Evolutionary conservation across 805 yeast species (phyloP), one percentile per base, ranked within the genome.

Genomic region (Naumovozyma dairenensis): DNA sequence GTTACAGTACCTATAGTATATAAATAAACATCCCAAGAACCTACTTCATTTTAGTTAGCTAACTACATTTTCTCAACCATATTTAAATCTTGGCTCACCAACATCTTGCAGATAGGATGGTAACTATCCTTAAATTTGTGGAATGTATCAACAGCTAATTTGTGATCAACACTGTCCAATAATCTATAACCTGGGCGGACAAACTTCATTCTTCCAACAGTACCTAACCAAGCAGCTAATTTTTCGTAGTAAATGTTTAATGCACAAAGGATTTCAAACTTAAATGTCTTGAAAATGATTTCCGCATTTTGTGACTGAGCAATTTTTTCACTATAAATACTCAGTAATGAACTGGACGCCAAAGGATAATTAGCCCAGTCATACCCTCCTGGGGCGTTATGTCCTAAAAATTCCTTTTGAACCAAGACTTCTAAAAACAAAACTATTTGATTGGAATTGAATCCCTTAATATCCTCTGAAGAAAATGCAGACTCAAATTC

Each of bases 201-300:
- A 52, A 78, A 86, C 63, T 86, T 86, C 96, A 86, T 86, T 65
- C 96, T 72, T 15, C 96, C 96, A 16, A 86, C 92, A 2, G 87
- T 77, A 9, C 89, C 93, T 35, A 86, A 67, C 94, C 94, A 86
- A 34, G 74, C 72, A 3, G 93, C 85, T 29, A 86, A 62, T 28
- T 59, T 60, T 36, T 59, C 60, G 53, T 78, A 71, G 33, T 63
- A 62, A 21, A 64, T 56, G 9, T 51, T 40, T 35, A 73, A 60
- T 19, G 66, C 61, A 20, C 79, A 80, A 0, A 66, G 60, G 6
- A 83, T 65, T 45, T 80, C 76, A 34, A 85, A 67, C 39, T 76
- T 65, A 55, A 67, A 83, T 78, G 84, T 80, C 53, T 93, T 72
- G 60, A 78, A 79, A 28, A 78, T 65, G 32, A 86, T 80, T 57